Evolutionary conservation across 495 filamentous ascomycete genomes (phyloP), one percentile per base, ranked within the genome.

Genomic region (Penicillium coprophilum): DNA sequence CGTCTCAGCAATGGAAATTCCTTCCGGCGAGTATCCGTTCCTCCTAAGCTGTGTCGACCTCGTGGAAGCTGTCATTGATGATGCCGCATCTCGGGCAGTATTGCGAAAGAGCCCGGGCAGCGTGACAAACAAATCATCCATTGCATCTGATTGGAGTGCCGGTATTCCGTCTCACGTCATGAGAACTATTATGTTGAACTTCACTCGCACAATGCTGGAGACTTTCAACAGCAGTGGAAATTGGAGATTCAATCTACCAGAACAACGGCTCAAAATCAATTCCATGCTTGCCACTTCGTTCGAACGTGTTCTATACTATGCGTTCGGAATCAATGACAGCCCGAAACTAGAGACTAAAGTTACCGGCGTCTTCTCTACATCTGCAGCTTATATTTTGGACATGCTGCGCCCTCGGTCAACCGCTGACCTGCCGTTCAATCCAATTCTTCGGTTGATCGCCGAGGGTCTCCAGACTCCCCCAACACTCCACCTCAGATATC

Each of bases 101-200:
- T 76, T 84, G 50, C 83, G 92, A 46, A 88, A 80, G 67, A 80
- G 77, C n/a, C 79, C 82, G 0, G 74, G 66, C 27, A 85, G 77
- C 52, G 62, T 77, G 20, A 65, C 75, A 46, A 74, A 72, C 50
- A 82, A 84, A 46, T 78, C 84, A 55, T 74, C 73, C 45, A 74
- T 76, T 38, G 71, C 69, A 15, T 72, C 81, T 19, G 81, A 85
- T 61, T 73, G 80, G 41, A 87, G 84, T 65, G 79, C 87, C 13
- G 89, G 87, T 6, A 82, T 91, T 36, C 88, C 91, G 9, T 86
- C 92, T 41, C 87, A 87, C 59, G 82, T 88, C 34, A 84, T 95
- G 59, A 83, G 85, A 48, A 84, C 84, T 47, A 85, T 92, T 24
- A 67, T 92, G 19, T 72, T 85, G 9, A 85, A 85, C 24, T 87